Evolutionary conservation across 2,329 filamentous ascomycete species (phyloP).

Genomic region (Xylariales sp.): DNA sequence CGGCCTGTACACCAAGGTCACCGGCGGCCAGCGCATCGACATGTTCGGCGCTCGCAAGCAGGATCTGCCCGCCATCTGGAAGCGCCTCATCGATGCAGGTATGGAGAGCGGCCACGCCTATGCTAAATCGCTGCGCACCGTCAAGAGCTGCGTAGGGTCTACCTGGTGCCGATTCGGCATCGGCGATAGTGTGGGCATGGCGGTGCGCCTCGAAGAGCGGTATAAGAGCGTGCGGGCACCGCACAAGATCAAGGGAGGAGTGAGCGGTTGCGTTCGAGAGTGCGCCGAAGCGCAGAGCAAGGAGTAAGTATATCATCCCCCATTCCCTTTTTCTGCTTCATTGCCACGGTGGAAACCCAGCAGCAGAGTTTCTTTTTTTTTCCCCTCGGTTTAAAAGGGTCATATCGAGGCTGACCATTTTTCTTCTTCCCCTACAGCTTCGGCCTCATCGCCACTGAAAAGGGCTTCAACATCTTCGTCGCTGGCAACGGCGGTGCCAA

Average conservation of each 20-base stretch:
- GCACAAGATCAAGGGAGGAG: conserved; percentile 88
- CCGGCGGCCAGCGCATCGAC: conserved; percentile 86
- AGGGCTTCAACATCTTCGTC: conserved; percentile 90
- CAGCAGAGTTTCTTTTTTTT: no score
- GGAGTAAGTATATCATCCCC: conserved; percentile 53
- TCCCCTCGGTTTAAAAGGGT: no score
- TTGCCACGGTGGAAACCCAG: no score
- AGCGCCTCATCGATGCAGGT: conserved; percentile 71
- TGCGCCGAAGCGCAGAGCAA: conserved; percentile 92
- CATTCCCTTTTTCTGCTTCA: no score
- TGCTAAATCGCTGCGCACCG: conserved; percentile 80
- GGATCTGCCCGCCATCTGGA: conserved; percentile 80
- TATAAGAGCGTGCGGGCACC: conserved; percentile 89
- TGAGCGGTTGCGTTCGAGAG: conserved; percentile 87
- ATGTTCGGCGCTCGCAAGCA: conserved; percentile 90
- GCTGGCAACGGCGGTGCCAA: conserved; percentile 86
- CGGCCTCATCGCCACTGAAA: conserved; percentile 86
- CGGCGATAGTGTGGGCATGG: conserved; percentile 87
- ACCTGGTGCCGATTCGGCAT: conserved; percentile 90
- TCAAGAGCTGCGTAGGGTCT: conserved; percentile 88
- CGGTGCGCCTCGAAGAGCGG: conserved; percentile 78
- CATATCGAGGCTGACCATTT: not conserved
- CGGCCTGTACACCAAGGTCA: conserved; percentile 85
- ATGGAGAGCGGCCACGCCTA: conserved; percentile 92
- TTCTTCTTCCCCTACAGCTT: conserved; percentile 47